These are phyloP conservation scores for Petunia secreta DNA, from an alignment of 257 asterid genomes.

Conservation along the genomic window DNA sequence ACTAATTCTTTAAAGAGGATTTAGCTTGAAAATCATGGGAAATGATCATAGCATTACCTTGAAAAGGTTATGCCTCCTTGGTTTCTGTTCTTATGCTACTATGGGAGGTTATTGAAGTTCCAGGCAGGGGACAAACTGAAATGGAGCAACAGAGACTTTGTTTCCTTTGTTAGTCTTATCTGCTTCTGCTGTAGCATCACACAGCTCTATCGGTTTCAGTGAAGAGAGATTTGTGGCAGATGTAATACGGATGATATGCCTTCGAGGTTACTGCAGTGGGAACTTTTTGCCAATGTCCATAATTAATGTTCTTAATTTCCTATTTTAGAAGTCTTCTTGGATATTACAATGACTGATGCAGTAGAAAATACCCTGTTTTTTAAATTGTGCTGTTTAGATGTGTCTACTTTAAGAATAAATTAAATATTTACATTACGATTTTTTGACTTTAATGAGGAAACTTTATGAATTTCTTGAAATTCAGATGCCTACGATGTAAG, in stretches of 20 bases:
- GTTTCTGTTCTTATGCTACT: constrained; percentile 7
- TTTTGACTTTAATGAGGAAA: too few relatives aligned
- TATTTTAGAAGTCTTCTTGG: neutral
- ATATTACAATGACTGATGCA: neutral
- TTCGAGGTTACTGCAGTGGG: neutral
- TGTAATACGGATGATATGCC: constrained; percentile 1
- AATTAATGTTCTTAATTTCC: neutral
- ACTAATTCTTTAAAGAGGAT: constrained; percentile 69
- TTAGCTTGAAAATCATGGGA: constrained; percentile 47
- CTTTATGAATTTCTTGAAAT: too few relatives aligned
- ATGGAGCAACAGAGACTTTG: neutral
- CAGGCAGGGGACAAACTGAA: neutral
- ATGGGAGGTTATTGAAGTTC: neutral
- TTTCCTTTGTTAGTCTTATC: neutral
- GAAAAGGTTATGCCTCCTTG: neutral
- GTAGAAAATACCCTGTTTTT: neutral
- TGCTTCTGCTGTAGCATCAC: constrained; percentile 6
- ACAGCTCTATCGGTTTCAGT: constrained; percentile 5
- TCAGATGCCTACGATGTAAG: too few relatives aligned
- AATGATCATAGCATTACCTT: constrained; percentile 36
- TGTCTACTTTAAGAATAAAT: too few relatives aligned
- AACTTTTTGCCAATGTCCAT: neutral
- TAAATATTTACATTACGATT: too few relatives aligned
- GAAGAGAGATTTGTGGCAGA: neutral
- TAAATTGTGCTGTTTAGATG: too few relatives aligned